These are phyloP conservation scores for Kodamaea lidongshanica DNA, from an alignment of 805 yeast genomes.

Conservation along the genomic window DNA sequence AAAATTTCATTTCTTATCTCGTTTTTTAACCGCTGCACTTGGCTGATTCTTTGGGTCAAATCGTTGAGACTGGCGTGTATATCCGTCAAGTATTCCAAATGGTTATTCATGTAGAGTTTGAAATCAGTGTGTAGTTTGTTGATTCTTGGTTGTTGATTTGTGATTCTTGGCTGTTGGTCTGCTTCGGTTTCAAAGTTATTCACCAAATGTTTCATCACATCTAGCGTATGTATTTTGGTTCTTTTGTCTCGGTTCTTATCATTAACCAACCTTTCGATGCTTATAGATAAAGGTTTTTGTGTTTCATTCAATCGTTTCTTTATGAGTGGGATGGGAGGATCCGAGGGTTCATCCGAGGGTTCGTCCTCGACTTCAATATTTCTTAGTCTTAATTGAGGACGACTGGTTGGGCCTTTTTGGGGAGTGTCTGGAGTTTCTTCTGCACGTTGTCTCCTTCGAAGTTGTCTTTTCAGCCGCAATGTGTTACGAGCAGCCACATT, in stretches of 20 bases:
- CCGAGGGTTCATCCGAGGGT: constrained; percentile 1
- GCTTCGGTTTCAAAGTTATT: constrained; percentile 21
- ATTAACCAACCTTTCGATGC: constrained; percentile 23
- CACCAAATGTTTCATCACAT: constrained; percentile 31
- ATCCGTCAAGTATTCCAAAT: constrained; percentile 27
- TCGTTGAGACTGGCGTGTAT: constrained; percentile 30
- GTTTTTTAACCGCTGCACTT: constrained; percentile 28
- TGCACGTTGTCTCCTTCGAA: constrained; percentile 2
- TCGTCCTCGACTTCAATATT: background rate
- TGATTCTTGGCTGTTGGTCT: background rate
- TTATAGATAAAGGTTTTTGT: constrained; percentile 25
- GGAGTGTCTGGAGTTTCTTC: background rate
- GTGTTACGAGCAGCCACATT: constrained; percentile 5
- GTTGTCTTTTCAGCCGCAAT: background rate
- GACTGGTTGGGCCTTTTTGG: constrained; percentile 1
- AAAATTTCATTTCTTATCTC: constrained; percentile 24
- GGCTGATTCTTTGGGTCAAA: constrained; percentile 22
- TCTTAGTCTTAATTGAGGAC: background rate
- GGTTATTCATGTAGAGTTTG: constrained; percentile 22
- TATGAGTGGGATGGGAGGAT: constrained; percentile 10
- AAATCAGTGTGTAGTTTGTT: constrained; percentile 26
- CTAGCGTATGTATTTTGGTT: constrained; percentile 27
- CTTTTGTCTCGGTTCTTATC: constrained; percentile 19
- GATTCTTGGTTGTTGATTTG: constrained; percentile 1
- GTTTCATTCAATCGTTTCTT: constrained; percentile 16